Conservation (phyloP, 176 grass and related monocot genomes). For the Aegilops bicornis region DNA sequence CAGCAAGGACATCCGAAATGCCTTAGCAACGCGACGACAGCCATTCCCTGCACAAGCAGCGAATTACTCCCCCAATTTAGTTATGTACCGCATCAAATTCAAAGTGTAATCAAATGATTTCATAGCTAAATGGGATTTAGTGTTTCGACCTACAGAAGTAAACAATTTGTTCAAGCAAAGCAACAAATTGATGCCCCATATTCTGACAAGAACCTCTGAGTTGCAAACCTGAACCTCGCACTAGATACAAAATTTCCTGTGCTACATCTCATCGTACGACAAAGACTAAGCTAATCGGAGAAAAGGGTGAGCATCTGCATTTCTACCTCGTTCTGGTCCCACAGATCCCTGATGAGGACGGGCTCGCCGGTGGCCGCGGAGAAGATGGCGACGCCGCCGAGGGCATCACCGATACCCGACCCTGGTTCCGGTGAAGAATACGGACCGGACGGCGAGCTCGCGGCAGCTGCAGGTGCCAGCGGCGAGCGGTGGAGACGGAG, state of each 20-base stretch:
- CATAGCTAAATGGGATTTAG: not conserved
- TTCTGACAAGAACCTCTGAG: not conserved
- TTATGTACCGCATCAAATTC: not conserved
- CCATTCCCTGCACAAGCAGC: constrained; percentile 56
- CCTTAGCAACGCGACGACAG: constrained; percentile 72
- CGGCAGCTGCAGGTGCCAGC: not conserved
- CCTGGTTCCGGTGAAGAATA: not conserved
- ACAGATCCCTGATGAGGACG: constrained; percentile 65
- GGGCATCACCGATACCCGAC: constrained; percentile 32
- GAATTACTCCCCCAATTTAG: not conserved
- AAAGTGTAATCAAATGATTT: not conserved
- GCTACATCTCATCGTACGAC: not conserved
- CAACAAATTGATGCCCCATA: not conserved
- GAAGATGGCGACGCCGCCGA: constrained; percentile 52
- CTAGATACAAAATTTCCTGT: not conserved
- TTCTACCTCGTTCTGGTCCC: constrained; percentile 66
- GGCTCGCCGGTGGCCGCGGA: constrained; percentile 65
- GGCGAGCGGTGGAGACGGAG: constrained; percentile 20
- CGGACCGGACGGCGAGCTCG: constrained; percentile 22
- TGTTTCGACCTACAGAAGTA: not conserved
- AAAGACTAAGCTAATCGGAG: not conserved
- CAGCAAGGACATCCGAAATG: constrained; percentile 91
- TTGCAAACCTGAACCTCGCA: not conserved
- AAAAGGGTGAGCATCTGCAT: not conserved
- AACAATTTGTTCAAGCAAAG: not conserved